Conservation (phyloP, 2,329 filamentous ascomycete genomes). For the Xylaria sp. region DNA sequence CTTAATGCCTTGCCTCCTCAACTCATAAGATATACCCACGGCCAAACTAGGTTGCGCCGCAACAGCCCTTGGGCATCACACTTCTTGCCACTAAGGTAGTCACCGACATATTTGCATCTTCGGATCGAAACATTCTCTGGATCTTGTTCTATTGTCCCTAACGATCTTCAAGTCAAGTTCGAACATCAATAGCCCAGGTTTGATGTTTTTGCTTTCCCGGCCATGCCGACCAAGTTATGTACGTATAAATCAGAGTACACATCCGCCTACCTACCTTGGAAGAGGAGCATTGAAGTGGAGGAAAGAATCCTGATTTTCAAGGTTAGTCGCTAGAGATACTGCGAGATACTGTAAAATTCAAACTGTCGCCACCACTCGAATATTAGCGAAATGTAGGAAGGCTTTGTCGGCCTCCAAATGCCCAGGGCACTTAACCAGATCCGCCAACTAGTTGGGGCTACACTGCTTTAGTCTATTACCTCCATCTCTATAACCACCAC, state of each 20-base stretch:
- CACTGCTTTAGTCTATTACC: conserved; percentile 4
- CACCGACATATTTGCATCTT: background rate
- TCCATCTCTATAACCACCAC: conserved; percentile 1
- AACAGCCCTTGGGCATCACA: background rate
- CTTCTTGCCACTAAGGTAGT: background rate
- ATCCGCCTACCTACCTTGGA: too few relatives aligned
- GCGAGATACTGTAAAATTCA: too few relatives aligned
- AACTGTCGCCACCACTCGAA: too few relatives aligned
- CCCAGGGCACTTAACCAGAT: background rate
- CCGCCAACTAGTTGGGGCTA: background rate
- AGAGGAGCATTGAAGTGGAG: too few relatives aligned
- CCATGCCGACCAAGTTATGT: background rate
- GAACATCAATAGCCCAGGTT: background rate
- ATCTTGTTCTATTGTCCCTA: background rate
- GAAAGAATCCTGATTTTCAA: too few relatives aligned
- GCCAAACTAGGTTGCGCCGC: background rate
- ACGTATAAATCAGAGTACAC: too few relatives aligned
- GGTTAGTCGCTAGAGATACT: too few relatives aligned
- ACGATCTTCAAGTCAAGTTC: background rate
- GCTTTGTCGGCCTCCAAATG: background rate
- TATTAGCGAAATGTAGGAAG: too few relatives aligned
- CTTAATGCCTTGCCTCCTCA: too few relatives aligned
- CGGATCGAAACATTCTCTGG: background rate
- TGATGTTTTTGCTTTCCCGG: conserved; percentile 3
- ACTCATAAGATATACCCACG: background rate